phyloP scores from a whole-genome alignment of 176 grass and related monocot species.

The Triticum turgidum region DNA sequence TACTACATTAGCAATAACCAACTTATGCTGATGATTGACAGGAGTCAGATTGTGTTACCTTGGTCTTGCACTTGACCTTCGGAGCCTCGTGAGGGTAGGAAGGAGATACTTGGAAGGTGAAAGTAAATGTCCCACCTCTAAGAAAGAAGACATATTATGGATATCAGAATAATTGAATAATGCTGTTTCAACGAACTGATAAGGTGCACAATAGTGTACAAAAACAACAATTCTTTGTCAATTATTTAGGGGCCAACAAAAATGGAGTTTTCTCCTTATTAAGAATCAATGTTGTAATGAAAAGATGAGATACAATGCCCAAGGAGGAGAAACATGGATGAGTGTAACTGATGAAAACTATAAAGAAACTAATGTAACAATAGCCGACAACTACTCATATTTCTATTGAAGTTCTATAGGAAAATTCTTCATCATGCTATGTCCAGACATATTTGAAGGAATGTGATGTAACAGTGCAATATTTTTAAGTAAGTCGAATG shows the following conservation, averaged over 20 bases:
- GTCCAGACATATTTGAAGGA: background rate
- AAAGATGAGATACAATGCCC: background rate
- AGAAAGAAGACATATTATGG: background rate
- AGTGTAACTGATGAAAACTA: background rate
- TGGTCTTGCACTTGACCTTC: slow-evolving; percentile 81
- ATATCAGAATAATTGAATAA: background rate
- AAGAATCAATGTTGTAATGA: background rate
- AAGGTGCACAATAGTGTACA: background rate
- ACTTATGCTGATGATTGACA: background rate
- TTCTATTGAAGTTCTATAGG: background rate
- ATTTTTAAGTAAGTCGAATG: background rate
- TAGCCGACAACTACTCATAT: background rate
- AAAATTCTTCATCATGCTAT: background rate
- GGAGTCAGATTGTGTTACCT: slow-evolving; percentile 32
- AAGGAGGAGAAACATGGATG: background rate
- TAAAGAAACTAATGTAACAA: background rate
- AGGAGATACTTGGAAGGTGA: slow-evolving; percentile 70
- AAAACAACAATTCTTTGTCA: background rate
- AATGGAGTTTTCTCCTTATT: background rate
- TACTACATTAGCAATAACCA: slow-evolving; percentile 11
- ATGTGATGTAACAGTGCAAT: background rate
- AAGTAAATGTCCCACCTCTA: slow-evolving; percentile 61
- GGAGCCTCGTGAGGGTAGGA: slow-evolving; percentile 72
- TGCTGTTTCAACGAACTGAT: background rate
- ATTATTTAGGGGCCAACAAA: background rate